These are phyloP conservation scores for Neopestalotiopsis clavispora DNA, from an alignment of 2,329 filamentous ascomycete species.

Conservation along the genomic window DNA sequence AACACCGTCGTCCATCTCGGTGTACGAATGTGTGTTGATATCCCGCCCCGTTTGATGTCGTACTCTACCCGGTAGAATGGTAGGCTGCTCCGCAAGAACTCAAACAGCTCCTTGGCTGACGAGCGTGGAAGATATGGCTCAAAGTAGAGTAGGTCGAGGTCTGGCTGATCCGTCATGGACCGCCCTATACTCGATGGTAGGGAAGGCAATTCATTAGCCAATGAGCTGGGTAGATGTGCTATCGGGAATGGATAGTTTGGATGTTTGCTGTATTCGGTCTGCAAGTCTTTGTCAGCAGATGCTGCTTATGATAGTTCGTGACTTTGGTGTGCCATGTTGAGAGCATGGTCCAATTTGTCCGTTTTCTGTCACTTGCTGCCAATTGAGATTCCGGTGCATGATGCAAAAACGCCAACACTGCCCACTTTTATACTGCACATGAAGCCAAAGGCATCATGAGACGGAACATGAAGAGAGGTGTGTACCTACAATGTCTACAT, in stretches of 20 bases:
- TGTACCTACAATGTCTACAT: conserved; percentile 2
- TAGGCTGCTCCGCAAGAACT: conserved; percentile 72
- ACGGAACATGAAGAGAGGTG: background rate
- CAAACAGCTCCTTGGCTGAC: conserved; percentile 65
- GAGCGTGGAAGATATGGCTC: conserved; percentile 70
- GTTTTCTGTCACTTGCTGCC: too few relatives aligned
- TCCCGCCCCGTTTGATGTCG: conserved; percentile 68
- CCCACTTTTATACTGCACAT: background rate
- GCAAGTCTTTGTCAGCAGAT: background rate
- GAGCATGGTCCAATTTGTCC: background rate
- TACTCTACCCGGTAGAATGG: conserved; percentile 81
- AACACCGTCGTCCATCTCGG: conserved; percentile 66
- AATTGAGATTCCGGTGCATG: too few relatives aligned
- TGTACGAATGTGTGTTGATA: conserved; percentile 65
- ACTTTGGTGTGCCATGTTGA: background rate
- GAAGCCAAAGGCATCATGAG: background rate
- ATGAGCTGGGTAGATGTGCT: conserved; percentile 42
- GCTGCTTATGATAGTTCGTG: background rate
- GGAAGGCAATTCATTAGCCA: conserved; percentile 45
- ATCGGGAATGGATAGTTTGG: conserved; percentile 57
- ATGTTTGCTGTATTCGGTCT: conserved; percentile 42
- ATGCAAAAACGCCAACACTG: background rate
- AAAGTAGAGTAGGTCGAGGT: conserved; percentile 78
- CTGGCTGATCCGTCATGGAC: conserved; percentile 67
- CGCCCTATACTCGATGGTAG: conserved; percentile 58